Conservation (phyloP, 371 early-diverging fungal species). For the Apophysomyces elegans region DNA sequence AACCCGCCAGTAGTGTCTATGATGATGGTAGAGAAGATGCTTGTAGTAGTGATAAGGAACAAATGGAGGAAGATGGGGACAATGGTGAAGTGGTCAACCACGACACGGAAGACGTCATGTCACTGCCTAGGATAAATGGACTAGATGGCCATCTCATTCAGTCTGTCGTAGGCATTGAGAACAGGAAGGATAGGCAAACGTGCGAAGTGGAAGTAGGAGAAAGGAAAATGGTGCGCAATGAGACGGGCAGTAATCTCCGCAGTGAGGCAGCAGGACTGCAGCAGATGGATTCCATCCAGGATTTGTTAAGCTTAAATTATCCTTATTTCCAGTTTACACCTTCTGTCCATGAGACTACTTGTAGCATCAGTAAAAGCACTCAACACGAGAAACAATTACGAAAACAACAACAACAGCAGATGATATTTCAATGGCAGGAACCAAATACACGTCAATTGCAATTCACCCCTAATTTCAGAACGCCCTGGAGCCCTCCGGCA, state of each 20-base stretch:
- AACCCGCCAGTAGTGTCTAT: background rate
- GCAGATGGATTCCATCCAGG: background rate
- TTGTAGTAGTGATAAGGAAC: background rate
- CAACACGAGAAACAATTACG: background rate
- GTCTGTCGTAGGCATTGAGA: too few species aligned
- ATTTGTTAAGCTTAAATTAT: background rate
- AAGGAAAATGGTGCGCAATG: background rate
- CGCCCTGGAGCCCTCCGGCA: conserved; percentile 4
- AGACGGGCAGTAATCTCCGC: background rate
- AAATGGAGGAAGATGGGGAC: background rate
- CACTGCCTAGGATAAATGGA: too few species aligned
- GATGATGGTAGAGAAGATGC: background rate
- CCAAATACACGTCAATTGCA: background rate
- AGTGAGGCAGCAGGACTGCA: background rate
- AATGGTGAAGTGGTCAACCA: too few species aligned
- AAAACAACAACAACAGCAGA: background rate
- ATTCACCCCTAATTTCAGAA: background rate
- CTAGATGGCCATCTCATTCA: too few species aligned
- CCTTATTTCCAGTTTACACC: conserved; percentile 1
- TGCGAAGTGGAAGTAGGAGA: background rate
- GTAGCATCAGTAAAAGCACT: background rate
- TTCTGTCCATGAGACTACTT: background rate
- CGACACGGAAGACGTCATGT: too few species aligned
- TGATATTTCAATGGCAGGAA: background rate
- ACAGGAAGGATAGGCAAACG: too few species aligned